A percentile compares a stretch with the other conserved stretches of the same genome.
Evolutionary conservation across 2,329 filamentous ascomycete species (phyloP).

Genomic region (Fusarium marasasianum): DNA sequence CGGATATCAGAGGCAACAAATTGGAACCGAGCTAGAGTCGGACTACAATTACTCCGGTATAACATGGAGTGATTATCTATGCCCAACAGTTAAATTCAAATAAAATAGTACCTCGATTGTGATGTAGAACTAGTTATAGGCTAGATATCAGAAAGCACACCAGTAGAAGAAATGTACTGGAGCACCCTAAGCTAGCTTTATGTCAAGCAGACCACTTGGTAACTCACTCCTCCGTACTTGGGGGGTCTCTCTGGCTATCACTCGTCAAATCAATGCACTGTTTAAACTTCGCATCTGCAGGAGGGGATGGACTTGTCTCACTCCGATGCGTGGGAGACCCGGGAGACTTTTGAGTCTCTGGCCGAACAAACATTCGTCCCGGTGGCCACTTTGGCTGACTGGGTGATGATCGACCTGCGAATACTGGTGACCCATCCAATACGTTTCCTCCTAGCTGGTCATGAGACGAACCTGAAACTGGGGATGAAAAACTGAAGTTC

Average conservation of each 20-base stretch:
- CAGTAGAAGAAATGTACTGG: neutral
- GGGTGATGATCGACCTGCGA: neutral
- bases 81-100: fast-evolving
- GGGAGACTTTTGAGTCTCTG: neutral
- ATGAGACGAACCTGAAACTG: fast-evolving
- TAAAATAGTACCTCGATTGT: fast-evolving
- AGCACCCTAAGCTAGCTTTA: neutral
- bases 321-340: neutral
- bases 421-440: fast-evolving
- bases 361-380: neutral
- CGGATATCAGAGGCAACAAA: neutral
- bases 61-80: neutral
- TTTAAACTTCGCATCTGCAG: fast-evolving
- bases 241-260: neutral
- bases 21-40: no score
- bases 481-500: fast-evolving
- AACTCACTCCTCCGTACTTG: no score
- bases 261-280: neutral
- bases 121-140: fast-evolving
- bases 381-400: neutral
- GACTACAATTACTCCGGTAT: neutral
- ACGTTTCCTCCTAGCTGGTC: fast-evolving
- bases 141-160: neutral
- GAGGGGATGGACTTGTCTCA: neutral
- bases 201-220: neutral